Base-by-base conservation (phyloP, 1,139 yeast species). In the Hansenula sp. region DNA sequence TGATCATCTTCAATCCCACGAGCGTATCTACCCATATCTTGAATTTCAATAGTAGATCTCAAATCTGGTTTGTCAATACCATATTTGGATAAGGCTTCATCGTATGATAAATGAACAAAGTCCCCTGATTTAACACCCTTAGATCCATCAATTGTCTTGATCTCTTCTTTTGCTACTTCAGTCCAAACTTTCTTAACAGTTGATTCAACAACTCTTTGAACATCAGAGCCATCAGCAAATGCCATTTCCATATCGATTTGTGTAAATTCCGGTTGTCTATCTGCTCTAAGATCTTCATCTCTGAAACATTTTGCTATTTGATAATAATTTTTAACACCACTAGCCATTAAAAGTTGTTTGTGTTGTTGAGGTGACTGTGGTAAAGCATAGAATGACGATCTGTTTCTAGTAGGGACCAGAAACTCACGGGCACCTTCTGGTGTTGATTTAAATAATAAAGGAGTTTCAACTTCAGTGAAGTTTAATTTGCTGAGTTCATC, bases 351-450 rank as follows among this genome's bases (percentile, higher is more conserved):
- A 29, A 92, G 69, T 62, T 92, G 98, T 58, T 94, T 92, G 57
- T 90, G 92, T 58, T 92, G 98, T 57, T 92, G 99, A 0, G 99
- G 99, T 20, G 96, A 86, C 61, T 92, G 99, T 0, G 97, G 97
- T 32, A 92, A 68, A 0, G 98, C 97, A 59, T 90, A 92, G 60
- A 87, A 86, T 33, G 71, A 65, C 12, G 73, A 69, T 5, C 66
- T 61, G 16, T 71, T 64, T 47, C 97, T 72, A 0, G 97, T 88
- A 0, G 98, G 98, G 0, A 92, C 97, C 40, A 94, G 64, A 57
- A 92, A 92, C 62, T 92, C 99, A 32, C 95, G 71, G 2, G 99
- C 98, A 11, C 99, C 99, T 62, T 92, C 99, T 0, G 98, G 98
- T 0, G 98, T 92, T 1, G 96, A 86, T 58, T 92, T 90, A 69